Evolutionary conservation across 2,329 filamentous ascomycete genomes (phyloP), one percentile per base, ranked within the genome.

Genomic region (Stemphylium beticola): DNA sequence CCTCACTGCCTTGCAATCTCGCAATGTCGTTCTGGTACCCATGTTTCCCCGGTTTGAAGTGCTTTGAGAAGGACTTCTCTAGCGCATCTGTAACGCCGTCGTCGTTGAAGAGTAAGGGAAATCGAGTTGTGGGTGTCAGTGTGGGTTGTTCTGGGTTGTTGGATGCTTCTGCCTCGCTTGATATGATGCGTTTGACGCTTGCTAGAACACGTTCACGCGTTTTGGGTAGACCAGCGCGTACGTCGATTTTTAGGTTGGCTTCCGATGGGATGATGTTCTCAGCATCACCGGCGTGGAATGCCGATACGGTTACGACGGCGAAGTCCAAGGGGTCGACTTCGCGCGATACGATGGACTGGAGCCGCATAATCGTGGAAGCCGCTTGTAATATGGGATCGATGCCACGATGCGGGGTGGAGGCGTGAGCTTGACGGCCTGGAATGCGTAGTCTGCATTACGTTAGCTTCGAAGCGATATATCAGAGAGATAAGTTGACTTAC

Each of bases 301-400:
- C 80, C 8, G 82, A 83, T 6, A 86, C 83, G 0, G 84, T 87
- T 7, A 87, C 76, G 7, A 87, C 85, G 11, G 79, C 83, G 11
- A 80, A 74, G 51, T 87, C 83, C 29, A 76, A 55, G 37, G 84
- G 79, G 49, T 83, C 77, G 3, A 83, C 72, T 68, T 86, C 84
- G 9, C 85, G 75, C 18, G 78, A 78, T 22, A 85, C 83, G 33
- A 87, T 82, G n/a, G 78, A 79, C 68, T 87, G 85, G n/a, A 87
- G 74, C 15, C 83, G 74, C 14, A 85, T 69, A 5, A 87, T 80
- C 6, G 83, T 81, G 58, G 79, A 77, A 0, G 82, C 79, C 10
- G 85, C 85, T 60, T 86, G 79, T 2, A 87, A 74, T 4, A 84
- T 82, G 0, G 85, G 85, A 61, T 87, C 85, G 26, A 87, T 77